phyloP scores from a whole-genome alignment of 2,329 filamentous ascomycete genomes.

The Elsinoe batatas region DNA sequence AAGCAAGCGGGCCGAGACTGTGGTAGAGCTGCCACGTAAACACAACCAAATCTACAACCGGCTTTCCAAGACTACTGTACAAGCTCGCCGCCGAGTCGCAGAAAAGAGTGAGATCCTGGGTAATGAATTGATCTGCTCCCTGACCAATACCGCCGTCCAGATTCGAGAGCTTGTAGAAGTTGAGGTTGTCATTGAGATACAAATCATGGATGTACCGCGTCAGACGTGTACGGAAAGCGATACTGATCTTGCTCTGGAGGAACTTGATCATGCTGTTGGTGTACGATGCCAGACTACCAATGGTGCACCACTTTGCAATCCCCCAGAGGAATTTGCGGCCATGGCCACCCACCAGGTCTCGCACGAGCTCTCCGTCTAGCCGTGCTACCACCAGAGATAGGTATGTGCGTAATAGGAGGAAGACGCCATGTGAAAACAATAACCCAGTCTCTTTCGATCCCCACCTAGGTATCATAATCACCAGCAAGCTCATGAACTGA shows the following conservation, averaged over 20 bases:
- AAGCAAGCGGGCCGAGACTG: slow-evolving; percentile 76
- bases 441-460: slow-evolving; percentile 91
- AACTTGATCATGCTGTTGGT: slow-evolving; percentile 99
- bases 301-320: slow-evolving; percentile 87
- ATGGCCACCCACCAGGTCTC: slow-evolving; percentile 91
- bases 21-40: slow-evolving; percentile 97
- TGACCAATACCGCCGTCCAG: slow-evolving; percentile 87
- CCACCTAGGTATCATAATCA: slow-evolving; percentile 95
- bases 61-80: slow-evolving; percentile 96
- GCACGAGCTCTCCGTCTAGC: slow-evolving; percentile 89
- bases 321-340: slow-evolving; percentile 82
- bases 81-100: slow-evolving; percentile 84
- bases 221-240: slow-evolving; percentile 88
- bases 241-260: slow-evolving; percentile 93
- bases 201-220: slow-evolving; percentile 96
- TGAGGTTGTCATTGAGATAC: slow-evolving; percentile 87
- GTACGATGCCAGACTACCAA: slow-evolving; percentile 88
- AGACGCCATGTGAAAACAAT: slow-evolving; percentile 77
- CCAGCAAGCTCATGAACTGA: slow-evolving; percentile 90
- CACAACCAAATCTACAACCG: slow-evolving; percentile 89
- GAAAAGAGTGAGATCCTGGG: slow-evolving; percentile 90
- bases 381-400: slow-evolving; percentile 86
- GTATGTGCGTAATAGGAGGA: slow-evolving; percentile 86
- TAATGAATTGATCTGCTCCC: slow-evolving; percentile 92
- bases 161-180: slow-evolving; percentile 92